These are phyloP conservation scores for Pleurotus platypus DNA, from an alignment of 768 basidiomycete species.

Conservation along the genomic window DNA sequence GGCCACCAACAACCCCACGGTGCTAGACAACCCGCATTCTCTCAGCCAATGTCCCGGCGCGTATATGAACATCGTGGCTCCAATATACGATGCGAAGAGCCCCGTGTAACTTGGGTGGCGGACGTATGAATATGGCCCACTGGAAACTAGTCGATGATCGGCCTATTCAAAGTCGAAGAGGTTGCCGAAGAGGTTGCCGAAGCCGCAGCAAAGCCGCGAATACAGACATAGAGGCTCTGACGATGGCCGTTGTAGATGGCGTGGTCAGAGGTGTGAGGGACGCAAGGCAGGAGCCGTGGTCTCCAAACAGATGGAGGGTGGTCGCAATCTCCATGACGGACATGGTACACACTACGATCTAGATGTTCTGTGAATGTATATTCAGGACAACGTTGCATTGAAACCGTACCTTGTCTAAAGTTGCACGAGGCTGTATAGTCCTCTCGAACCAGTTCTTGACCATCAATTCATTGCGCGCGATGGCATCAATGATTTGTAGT, in stretches of 20 bases:
- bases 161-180: constrained; percentile 19
- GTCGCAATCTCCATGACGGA: neutral
- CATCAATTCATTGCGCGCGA: constrained; percentile 28
- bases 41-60: constrained; percentile 12
- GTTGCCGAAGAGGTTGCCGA: constrained; percentile 20
- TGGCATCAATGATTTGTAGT: constrained; percentile 35
- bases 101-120: constrained; percentile 22
- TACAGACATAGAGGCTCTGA: neutral
- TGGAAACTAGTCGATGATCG: constrained; percentile 18
- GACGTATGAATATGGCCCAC: constrained; percentile 19
- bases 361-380: neutral
- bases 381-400: neutral
- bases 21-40: constrained; percentile 8
- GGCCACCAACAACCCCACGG: constrained; percentile 1
- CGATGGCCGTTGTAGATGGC: neutral
- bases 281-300: neutral
- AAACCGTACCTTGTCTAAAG: neutral
- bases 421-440: neutral
- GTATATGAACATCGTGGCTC: neutral
- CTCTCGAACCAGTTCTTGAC: constrained; percentile 21
- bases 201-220: neutral
- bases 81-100: neutral
- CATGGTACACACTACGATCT: neutral
- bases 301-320: neutral
- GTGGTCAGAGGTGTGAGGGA: neutral